Percentiles rank a stretch among this genome's conserved stretches.
Evolutionary conservation across 306 rosid genomes (phyloP).

Genomic region (Lupinus albus): DNA sequence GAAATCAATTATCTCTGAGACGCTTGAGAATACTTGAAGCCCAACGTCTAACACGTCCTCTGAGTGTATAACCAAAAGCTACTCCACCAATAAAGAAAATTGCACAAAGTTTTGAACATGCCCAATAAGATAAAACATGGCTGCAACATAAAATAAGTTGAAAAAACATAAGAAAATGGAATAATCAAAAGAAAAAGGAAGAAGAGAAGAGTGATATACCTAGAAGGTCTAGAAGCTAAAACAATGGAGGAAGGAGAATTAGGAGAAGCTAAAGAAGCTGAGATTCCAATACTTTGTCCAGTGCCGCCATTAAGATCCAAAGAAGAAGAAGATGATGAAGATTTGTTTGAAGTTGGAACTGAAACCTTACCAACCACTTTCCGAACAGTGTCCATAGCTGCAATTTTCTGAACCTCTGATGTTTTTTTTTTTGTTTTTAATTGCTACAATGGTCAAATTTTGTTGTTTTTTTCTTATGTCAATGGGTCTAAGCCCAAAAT

Average conservation of each 20-base stretch:
- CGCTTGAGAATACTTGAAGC: slow-evolving; percentile 64
- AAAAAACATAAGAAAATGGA: neutral
- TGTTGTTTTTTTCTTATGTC: too few relatives aligned
- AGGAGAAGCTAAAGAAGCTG: slow-evolving; percentile 38
- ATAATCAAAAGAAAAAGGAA: too few relatives aligned
- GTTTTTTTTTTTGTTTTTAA: too few relatives aligned
- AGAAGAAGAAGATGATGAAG: slow-evolving; percentile 21
- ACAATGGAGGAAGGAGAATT: slow-evolving; percentile 44
- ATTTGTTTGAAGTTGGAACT: slow-evolving; percentile 24
- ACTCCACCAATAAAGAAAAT: slow-evolving; percentile 63
- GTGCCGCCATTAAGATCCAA: slow-evolving; percentile 12
- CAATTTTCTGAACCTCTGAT: too few relatives aligned
- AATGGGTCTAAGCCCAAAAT: too few relatives aligned
- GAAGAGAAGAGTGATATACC: slow-evolving; percentile 35
- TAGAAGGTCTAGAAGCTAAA: slow-evolving; percentile 46
- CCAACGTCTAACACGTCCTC: slow-evolving; percentile 73
- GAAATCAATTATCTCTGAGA: slow-evolving; percentile 56
- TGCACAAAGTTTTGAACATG: slow-evolving; percentile 85
- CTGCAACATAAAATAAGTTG: slow-evolving; percentile 44
- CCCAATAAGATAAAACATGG: slow-evolving; percentile 56
- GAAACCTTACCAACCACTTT: slow-evolving; percentile 39
- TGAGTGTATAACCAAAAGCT: slow-evolving; percentile 73
- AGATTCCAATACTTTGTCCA: neutral
- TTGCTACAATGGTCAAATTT: too few relatives aligned
- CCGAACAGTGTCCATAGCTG: slow-evolving; percentile 48